Conservation (phyloP, 2,329 filamentous ascomycete species). For the Chaetomium sp. region DNA sequence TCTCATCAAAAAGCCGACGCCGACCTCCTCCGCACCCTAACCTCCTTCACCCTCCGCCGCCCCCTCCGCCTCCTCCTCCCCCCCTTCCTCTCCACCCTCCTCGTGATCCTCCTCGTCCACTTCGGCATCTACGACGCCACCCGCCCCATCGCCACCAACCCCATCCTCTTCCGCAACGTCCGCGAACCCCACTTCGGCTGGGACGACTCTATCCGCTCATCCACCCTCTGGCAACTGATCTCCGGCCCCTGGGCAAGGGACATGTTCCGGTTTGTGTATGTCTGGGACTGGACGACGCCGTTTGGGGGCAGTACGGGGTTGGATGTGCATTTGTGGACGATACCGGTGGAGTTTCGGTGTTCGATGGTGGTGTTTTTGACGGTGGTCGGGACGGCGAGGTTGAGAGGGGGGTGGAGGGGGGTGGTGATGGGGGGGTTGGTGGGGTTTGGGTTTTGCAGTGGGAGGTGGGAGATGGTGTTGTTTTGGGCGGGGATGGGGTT, state of each 20-base stretch:
- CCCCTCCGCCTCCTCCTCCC: slow-evolving; percentile 47
- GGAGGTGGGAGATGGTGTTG: slow-evolving; percentile 49
- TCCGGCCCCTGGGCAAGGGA: slow-evolving; percentile 37
- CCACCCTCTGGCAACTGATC: too few relatives aligned
- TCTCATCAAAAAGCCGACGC: neutral
- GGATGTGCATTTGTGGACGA: slow-evolving; percentile 57
- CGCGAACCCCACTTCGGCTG: slow-evolving; percentile 38
- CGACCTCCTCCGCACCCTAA: slow-evolving; percentile 35
- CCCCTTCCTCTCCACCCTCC: slow-evolving; percentile 43
- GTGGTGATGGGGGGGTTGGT: slow-evolving; percentile 36
- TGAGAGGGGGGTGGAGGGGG: slow-evolving; percentile 39
- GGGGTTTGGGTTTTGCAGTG: slow-evolving; percentile 39
- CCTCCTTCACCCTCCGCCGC: slow-evolving; percentile 47
- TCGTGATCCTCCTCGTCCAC: slow-evolving; percentile 39
- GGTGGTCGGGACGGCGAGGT: slow-evolving; percentile 42
- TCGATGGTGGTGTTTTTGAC: slow-evolving; percentile 52
- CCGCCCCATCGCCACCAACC: slow-evolving; percentile 39
- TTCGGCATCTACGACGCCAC: slow-evolving; percentile 44
- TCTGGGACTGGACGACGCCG: slow-evolving; percentile 43
- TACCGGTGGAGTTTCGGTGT: slow-evolving; percentile 54
- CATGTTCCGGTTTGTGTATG: slow-evolving; percentile 45
- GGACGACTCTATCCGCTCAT: too few relatives aligned
- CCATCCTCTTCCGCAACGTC: slow-evolving; percentile 40
- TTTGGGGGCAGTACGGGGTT: slow-evolving; percentile 45
- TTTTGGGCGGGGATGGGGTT: slow-evolving; percentile 50